Evolutionary conservation across 257 asterid genomes (phyloP).

Genomic region (Jacaranda copaia): DNA sequence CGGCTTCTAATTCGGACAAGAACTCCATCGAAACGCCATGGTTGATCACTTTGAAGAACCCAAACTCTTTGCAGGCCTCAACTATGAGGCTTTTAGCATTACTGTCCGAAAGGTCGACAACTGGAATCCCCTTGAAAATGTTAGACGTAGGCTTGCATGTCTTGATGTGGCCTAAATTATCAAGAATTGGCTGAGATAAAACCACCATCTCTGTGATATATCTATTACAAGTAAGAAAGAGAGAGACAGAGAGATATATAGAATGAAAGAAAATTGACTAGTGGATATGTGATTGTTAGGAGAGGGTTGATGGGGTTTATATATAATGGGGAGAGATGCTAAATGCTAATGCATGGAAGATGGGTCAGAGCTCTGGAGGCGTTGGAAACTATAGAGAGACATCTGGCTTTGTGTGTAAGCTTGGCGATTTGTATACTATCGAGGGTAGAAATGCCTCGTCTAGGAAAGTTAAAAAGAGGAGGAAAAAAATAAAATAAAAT

Average conservation of each 20-base stretch:
- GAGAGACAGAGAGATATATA: neutral
- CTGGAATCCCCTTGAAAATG: slow-evolving; percentile 47
- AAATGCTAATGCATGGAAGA: slow-evolving; percentile 34
- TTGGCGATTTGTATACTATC: slow-evolving; percentile 28
- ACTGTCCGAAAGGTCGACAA: slow-evolving; percentile 41
- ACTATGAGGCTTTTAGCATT: slow-evolving; percentile 45
- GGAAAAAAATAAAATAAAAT: neutral
- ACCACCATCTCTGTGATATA: slow-evolving; percentile 46
- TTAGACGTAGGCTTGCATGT: slow-evolving; percentile 46
- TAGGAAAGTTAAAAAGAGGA: slow-evolving; percentile 2
- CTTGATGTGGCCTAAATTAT: slow-evolving; percentile 29
- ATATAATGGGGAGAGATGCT: neutral
- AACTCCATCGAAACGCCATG: slow-evolving; percentile 50
- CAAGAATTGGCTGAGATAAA: slow-evolving; percentile 39
- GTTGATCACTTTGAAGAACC: slow-evolving; percentile 57
- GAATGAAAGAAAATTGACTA: neutral
- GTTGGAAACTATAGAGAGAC: slow-evolving; percentile 38
- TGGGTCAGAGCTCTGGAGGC: slow-evolving; percentile 11
- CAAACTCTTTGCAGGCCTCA: slow-evolving; percentile 50
- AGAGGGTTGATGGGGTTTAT: slow-evolving; percentile 15
- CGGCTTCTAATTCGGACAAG: slow-evolving; percentile 39
- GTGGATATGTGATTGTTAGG: neutral
- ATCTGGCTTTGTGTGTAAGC: slow-evolving; percentile 36
- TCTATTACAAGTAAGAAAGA: neutral
- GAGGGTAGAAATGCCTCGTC: slow-evolving; percentile 23